Evolutionary conservation across 108 stramenopile species (phyloP).

Genomic region (Fragilariopsis cylindrus): DNA sequence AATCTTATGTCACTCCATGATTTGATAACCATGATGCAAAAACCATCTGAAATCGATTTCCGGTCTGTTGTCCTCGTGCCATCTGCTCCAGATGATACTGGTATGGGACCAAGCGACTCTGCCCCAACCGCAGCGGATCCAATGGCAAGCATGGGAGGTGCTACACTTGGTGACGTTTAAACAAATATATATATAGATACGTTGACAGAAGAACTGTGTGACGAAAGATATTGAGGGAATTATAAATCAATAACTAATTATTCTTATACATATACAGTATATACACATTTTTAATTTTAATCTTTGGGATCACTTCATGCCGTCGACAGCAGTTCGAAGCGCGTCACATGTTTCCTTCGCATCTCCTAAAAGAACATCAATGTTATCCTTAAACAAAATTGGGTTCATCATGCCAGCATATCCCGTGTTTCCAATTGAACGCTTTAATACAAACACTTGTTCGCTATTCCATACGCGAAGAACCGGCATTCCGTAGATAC

Average conservation of each 20-base stretch:
- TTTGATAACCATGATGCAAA: constrained; percentile 85
- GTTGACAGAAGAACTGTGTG: not conserved
- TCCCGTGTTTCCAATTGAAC: constrained; percentile 85
- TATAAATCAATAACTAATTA: not conserved
- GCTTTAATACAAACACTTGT: constrained; percentile 76
- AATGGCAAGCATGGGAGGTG: constrained; percentile 77
- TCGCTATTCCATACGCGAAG: constrained; percentile 84
- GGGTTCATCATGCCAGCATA: constrained; percentile 92
- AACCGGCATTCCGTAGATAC: constrained; percentile 92
- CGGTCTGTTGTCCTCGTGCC: constrained; percentile 81
- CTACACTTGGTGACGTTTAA: constrained; percentile 84
- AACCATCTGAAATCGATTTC: constrained; percentile 86
- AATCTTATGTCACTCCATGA: constrained; percentile 85
- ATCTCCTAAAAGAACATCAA: constrained; percentile 84
- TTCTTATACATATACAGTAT: not conserved
- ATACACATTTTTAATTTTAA: not conserved
- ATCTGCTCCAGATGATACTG: constrained; percentile 41
- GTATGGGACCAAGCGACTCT: constrained; percentile 16
- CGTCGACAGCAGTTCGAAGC: constrained; percentile 56
- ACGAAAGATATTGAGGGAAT: not conserved
- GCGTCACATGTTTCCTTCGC: constrained; percentile 93
- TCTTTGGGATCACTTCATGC: constrained; percentile 2
- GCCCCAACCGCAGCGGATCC: constrained; percentile 38
- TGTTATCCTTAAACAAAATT: constrained; percentile 85
- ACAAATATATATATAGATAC: not conserved